Evolutionary conservation across 2,329 filamentous ascomycete species (phyloP).

Genomic region (Neobulgaria alba): DNA sequence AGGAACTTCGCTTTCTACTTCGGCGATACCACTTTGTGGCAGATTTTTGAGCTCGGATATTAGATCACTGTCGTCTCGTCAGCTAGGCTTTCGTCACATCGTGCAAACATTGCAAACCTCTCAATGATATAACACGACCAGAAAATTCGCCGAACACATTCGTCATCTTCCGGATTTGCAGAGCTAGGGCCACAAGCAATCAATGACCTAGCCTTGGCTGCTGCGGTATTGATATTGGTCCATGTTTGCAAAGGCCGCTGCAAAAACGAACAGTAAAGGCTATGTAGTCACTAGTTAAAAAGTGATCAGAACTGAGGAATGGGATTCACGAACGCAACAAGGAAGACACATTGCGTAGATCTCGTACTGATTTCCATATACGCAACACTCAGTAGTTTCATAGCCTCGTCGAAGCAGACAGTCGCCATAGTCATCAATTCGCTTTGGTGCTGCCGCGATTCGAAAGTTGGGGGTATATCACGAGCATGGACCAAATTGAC

Average conservation of each 20-base stretch:
- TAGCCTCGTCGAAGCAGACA: conserved; percentile 28
- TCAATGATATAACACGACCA: conserved; percentile 48
- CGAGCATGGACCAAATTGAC: conserved; percentile 9
- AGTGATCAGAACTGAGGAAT: not conserved
- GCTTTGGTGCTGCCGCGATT: conserved; percentile 13
- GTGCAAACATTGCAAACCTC: conserved; percentile 29
- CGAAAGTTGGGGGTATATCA: conserved; percentile 8
- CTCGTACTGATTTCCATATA: conserved; percentile 39
- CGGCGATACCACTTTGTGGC: conserved; percentile 41
- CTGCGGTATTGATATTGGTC: conserved; percentile 41
- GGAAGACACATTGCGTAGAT: conserved; percentile 42
- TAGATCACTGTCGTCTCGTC: conserved; percentile 35
- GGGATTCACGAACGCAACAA: conserved; percentile 34
- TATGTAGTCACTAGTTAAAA: conserved; percentile 14
- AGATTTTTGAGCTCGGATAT: conserved; percentile 43
- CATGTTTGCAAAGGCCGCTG: conserved; percentile 43
- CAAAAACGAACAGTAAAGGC: conserved; percentile 42
- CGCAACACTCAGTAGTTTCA: conserved; percentile 38
- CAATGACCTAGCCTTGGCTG: conserved; percentile 41
- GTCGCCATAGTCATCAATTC: conserved; percentile 18
- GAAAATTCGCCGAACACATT: conserved; percentile 42
- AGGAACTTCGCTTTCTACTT: conserved; percentile 42
- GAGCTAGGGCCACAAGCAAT: conserved; percentile 34
- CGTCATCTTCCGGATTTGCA: conserved; percentile 34
- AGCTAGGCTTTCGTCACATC: not conserved